These are phyloP conservation scores for sorghum (Sorghum bicolor) DNA, from an alignment of 176 grass and related monocot genomes.

Conservation along the genomic window Sorghum_bicolor_NCBIv3 NC_012870.2:67463001-67463500, in stretches of 20 bases:
- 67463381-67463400: slow-evolving; percentile 47
- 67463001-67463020: not conserved
- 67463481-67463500: slow-evolving; percentile 1
- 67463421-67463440: slow-evolving; percentile 27
- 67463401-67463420: slow-evolving; percentile 32
- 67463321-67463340: slow-evolving; percentile 45
- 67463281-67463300: slow-evolving; percentile 23
- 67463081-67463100: not conserved
- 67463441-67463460: not conserved
- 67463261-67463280: slow-evolving; percentile 35
- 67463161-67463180: not conserved
- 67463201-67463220: not conserved
- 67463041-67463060: not conserved
- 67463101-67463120: not conserved
- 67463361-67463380: slow-evolving; percentile 41
- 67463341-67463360: slow-evolving; percentile 33
- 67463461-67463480: slow-evolving; percentile 43
- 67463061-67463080: not conserved
- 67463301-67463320: slow-evolving; percentile 35
- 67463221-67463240: not conserved
- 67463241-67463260: slow-evolving; percentile 13
- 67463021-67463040: not conserved
- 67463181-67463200: not conserved
- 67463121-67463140: not conserved
- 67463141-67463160: not conserved